A percentile compares a stretch with the other conserved stretches of the same genome.
Conservation (phyloP, 2,329 filamentous ascomycete species). For the Ceratocystis albifundus region DNA sequence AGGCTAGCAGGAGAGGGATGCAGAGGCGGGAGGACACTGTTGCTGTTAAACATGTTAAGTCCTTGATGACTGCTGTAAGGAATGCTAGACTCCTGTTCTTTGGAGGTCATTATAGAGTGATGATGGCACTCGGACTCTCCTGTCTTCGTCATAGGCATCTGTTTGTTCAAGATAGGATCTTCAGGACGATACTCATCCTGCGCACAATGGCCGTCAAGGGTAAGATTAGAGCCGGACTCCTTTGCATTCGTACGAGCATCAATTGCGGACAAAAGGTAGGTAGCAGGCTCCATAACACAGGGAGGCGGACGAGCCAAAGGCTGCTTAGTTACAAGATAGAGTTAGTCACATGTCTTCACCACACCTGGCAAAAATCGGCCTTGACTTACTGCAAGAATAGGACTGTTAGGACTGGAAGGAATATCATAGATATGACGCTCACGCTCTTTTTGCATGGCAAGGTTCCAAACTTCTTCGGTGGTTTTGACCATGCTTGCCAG, state of each 20-base stretch:
- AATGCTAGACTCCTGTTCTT: neutral
- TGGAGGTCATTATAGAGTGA: constrained; percentile 1
- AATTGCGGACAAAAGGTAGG: neutral
- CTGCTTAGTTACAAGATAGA: neutral
- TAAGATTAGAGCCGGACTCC: neutral
- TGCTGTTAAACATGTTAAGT: neutral
- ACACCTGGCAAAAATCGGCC: neutral
- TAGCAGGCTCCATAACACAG: neutral
- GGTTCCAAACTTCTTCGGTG: constrained; percentile 52
- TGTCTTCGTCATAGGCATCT: neutral
- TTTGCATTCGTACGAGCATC: neutral
- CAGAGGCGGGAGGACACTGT: constrained; percentile 2
- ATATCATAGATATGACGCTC: constrained; percentile 48
- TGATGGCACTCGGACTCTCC: neutral
- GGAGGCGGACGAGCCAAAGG: neutral
- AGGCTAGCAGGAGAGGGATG: neutral
- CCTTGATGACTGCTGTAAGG: neutral
- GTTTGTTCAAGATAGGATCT: neutral
- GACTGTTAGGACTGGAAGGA: constrained; percentile 33
- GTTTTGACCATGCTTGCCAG: constrained; percentile 54
- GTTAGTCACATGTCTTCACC: neutral
- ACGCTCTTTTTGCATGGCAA: constrained; percentile 40
- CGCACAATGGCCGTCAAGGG: neutral
- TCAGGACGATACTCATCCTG: neutral
- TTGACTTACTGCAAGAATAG: constrained; percentile 11